These are phyloP conservation scores for Apiotrichum laibachii DNA, from an alignment of 1,284 basidiomycete genomes.

Conservation along the genomic window DNA sequence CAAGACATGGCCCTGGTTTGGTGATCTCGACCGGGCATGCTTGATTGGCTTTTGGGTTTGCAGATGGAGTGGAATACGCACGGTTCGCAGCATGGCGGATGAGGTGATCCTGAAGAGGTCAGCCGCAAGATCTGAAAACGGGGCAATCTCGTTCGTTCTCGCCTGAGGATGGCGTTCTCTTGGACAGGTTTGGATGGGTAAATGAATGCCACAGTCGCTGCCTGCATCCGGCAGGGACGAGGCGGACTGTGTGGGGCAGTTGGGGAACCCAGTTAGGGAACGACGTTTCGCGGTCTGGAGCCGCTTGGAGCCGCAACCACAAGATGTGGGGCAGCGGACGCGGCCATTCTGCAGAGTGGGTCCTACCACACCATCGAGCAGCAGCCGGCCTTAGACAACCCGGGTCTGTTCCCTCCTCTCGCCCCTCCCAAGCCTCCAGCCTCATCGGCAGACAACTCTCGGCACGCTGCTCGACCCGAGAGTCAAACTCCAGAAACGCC, in stretches of 20 bases:
- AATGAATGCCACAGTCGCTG: not conserved
- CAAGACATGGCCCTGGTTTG: too few species aligned
- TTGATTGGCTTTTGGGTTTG: not conserved
- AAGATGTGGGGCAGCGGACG: not conserved
- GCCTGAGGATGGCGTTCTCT: not conserved
- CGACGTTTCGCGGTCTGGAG: not conserved
- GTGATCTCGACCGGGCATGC: too few species aligned
- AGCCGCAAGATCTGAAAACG: conserved; percentile 1
- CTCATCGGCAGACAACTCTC: not conserved
- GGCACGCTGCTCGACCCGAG: not conserved
- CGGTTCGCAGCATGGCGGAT: conserved; percentile 44
- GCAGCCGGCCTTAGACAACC: not conserved
- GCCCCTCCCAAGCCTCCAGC: too few species aligned
- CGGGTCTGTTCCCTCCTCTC: too few species aligned
- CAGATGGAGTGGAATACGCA: conserved; percentile 18
- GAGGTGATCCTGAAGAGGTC: conserved; percentile 37
- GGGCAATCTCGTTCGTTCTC: not conserved
- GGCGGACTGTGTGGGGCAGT: not conserved
- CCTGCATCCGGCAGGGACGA: not conserved
- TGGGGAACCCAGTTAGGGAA: not conserved
- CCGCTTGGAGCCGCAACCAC: not conserved
- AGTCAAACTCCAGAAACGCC: not conserved
- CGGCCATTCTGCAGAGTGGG: not conserved
- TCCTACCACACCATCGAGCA: not conserved
- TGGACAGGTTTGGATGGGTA: too few species aligned